Evolutionary conservation across 352 stramenopile genomes (phyloP).

Genomic region (Globisporangium uncinulatum): DNA sequence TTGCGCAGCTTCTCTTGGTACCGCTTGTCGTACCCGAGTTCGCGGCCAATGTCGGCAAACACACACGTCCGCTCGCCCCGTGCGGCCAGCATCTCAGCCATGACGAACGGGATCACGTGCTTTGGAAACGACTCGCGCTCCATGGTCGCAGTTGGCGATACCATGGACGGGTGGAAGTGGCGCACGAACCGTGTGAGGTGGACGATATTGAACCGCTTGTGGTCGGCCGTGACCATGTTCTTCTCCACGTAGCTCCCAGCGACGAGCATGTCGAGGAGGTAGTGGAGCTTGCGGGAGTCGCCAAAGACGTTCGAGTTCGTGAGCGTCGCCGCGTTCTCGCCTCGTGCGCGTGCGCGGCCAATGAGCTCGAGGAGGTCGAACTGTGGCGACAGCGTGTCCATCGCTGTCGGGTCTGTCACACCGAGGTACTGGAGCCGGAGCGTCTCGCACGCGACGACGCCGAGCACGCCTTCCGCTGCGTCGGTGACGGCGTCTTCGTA

Average conservation of each 20-base stretch:
- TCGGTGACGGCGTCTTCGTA: slow-evolving; percentile 58
- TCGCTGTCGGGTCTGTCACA: slow-evolving; percentile 37
- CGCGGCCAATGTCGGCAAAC: slow-evolving; percentile 81
- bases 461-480: slow-evolving; percentile 41
- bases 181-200: slow-evolving; percentile 60
- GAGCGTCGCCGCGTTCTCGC: slow-evolving; percentile 56
- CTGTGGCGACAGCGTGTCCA: slow-evolving; percentile 60
- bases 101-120: slow-evolving; percentile 45
- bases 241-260: slow-evolving; percentile 55
- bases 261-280: slow-evolving; percentile 78
- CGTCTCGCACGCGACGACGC: slow-evolving; percentile 63
- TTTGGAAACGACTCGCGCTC: slow-evolving; percentile 58
- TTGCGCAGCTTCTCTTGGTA: slow-evolving; percentile 79
- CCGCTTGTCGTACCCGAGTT: slow-evolving; percentile 69
- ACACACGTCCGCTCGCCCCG: slow-evolving; percentile 68
- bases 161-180: slow-evolving; percentile 66
- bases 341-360: slow-evolving; percentile 43
- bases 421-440: slow-evolving; percentile 67
- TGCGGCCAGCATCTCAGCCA: slow-evolving; percentile 56
- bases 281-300: slow-evolving; percentile 72
- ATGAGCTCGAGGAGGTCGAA: slow-evolving; percentile 82
- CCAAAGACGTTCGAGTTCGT: slow-evolving; percentile 54
- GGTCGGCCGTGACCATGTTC: slow-evolving; percentile 67
- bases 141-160: slow-evolving; percentile 45
- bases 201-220: slow-evolving; percentile 76